Evolutionary conservation across 176 grass and related monocot genomes (phyloP), one percentile per base, ranked within the genome.

Genomic region (Aegilops umbellulata): DNA sequence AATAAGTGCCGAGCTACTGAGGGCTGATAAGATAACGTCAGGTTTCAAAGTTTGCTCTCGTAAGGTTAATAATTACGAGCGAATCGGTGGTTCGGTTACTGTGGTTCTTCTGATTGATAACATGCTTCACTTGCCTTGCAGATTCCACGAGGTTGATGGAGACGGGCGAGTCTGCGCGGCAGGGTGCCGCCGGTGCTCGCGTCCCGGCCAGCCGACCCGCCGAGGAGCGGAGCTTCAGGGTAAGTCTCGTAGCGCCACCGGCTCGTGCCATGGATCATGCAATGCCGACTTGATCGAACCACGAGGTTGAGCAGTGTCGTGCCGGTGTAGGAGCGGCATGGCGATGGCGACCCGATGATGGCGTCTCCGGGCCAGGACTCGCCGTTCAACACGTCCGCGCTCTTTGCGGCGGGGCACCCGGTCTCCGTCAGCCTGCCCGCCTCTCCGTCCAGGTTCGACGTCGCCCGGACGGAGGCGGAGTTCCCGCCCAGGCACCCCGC

Each of bases 341-440:
- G 39, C 12, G 74, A 78, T 30, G 83, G 39, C 12, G 74, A 34
- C 20, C 22, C 16, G 73, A 61, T 46, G 60, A 65, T 42, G 39
- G 39, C 74, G 35, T 32, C 25, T 9, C 44, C 67, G 19, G 76
- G 24, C 41, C 57, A 1, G 8, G 72, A 80, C 49, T 88, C 85
- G 17, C 77, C 60, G 60, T 78, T 90, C 72, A 25, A 38, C 24
- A 22, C 49, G 62, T 17, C 51, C 3, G 25, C 5, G 41, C 23
- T 32, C 31, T 32, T 32, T 7, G 83, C 82, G 80, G 83, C 82
- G 30, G 86, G 83, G 35, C 90, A 55, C 22, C 83, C 84, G 42
- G 60, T 86, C 4, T 99, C 94, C 14, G 90, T 96, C 84, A 99
- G 97, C 85, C 57, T 99, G 87, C 97, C 97, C 55, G 69, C 88